Base-by-base conservation (phyloP, 345 rosid species). In the Euclidium syriacum region DNA sequence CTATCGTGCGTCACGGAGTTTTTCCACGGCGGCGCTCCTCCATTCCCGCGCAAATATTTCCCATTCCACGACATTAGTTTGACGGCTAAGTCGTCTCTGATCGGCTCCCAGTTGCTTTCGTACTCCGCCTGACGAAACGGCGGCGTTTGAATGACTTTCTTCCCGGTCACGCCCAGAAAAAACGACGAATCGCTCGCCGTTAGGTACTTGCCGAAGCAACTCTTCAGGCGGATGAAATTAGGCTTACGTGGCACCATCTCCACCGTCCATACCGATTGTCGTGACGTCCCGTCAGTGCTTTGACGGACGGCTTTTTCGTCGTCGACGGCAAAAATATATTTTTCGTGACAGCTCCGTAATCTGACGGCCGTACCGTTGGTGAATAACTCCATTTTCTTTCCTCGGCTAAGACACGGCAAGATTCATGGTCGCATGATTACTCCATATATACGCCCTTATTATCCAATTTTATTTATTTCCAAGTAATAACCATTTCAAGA, bases 21-120 rank as follows among this genome's bases (percentile, higher is more conserved):
- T 27, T 92, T 78, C 96, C 96, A 91, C 52, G 95, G 98, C 43
- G 85, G 95, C 0, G 80, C 65, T 53, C 96, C 96, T 0, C 96
- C 98, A 75, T 91, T 91, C 1, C 76, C 96, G 16, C 95, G 79
- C 40, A 91, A 33, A 34, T 67, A 83, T 50, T 73, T 88, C 12
- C 86, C 89, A 34, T 83, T 81, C 88, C 92, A 80, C 19, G 83
- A 74, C 67, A 67, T 80, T 33, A 91, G 58, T 78, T 73, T 77
- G 30, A 80, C 73, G 68, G 82, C 82, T 32, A 73, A 79, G 14
- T 81, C 98, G 61, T 92, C 96, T 40, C 83, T 68, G 18, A 82
- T 49, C 32, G 95, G 91, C 42, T 83, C 88, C 96, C 98, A 92
- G 54, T 92, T 67, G 36, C 83, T 62, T 7, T 72, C 75, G 74